Evolutionary conservation across 805 yeast genomes (phyloP).

Genomic region (Candida lessepsii): DNA sequence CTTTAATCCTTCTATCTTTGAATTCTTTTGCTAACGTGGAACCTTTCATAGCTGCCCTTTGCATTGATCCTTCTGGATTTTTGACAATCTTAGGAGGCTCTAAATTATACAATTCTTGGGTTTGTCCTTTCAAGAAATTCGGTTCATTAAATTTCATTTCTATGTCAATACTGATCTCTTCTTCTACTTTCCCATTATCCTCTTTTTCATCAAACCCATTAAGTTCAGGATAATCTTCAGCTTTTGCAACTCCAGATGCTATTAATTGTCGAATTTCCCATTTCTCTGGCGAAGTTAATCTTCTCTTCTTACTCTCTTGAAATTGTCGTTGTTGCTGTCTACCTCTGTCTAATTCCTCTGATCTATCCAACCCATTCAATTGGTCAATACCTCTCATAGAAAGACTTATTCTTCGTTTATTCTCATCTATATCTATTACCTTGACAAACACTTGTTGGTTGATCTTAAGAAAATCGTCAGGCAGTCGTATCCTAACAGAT

Average conservation of each 20-base stretch:
- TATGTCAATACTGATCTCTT: constrained; percentile 59
- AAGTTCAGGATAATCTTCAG: constrained; percentile 68
- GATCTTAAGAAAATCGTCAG: constrained; percentile 54
- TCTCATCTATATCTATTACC: constrained; percentile 42
- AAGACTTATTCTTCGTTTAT: constrained; percentile 42
- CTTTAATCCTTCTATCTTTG: constrained; percentile 56
- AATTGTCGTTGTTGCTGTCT: constrained; percentile 11
- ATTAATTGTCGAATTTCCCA: constrained; percentile 88
- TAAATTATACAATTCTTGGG: constrained; percentile 31
- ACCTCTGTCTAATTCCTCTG: constrained; percentile 19
- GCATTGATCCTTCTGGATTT: constrained; percentile 77
- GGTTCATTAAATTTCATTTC: constrained; percentile 74
- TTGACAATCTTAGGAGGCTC: constrained; percentile 59
- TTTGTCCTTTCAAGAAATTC: constrained; percentile 61
- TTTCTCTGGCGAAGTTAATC: constrained; percentile 79
- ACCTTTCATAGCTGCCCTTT: constrained; percentile 73
- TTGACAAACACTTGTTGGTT: constrained; percentile 67
- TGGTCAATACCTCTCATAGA: constrained; percentile 77
- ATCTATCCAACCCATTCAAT: constrained; percentile 49
- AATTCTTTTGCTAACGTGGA: constrained; percentile 64
- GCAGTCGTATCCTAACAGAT: constrained; percentile 48
- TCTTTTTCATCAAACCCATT: constrained; percentile 20
- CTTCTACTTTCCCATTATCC: constrained; percentile 21
- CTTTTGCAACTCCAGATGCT: constrained; percentile 70
- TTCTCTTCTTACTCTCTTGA: constrained; percentile 19